Evolutionary conservation across 2,329 filamentous ascomycete species (phyloP).

Genomic region (Cladobotryum protrusum): DNA sequence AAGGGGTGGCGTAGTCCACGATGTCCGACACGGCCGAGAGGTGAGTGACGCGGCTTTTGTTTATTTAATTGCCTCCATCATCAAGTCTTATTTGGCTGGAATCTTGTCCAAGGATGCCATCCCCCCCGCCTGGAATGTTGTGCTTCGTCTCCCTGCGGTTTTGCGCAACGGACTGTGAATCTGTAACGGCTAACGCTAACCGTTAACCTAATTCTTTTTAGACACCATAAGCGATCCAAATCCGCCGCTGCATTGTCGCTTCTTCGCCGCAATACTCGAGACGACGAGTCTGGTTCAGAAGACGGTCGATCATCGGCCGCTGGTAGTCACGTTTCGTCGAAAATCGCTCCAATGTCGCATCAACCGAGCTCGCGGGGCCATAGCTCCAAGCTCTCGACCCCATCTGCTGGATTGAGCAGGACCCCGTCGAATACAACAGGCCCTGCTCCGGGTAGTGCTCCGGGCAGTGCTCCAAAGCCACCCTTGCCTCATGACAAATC

Average conservation of each 20-base stretch:
- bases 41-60: conserved; percentile 16
- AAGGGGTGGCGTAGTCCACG: conserved; percentile 6
- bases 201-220: neutral
- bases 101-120: too few species aligned
- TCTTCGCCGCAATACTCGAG: conserved; percentile 45
- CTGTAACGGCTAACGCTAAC: too few species aligned
- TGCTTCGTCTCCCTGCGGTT: too few species aligned
- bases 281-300: conserved; percentile 48
- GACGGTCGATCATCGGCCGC: conserved; percentile 37
- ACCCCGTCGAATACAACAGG: conserved; percentile 30
- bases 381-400: conserved; percentile 41
- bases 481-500: conserved; percentile 36
- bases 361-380: conserved; percentile 35
- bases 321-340: conserved; percentile 26
- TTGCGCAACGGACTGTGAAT: too few species aligned
- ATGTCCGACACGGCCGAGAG: conserved; percentile 28
- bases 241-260: conserved; percentile 47
- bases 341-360: conserved; percentile 29
- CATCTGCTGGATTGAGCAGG: conserved; percentile 35
- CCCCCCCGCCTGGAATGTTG: too few species aligned
- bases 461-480: conserved; percentile 20
- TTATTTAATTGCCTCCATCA: neutral
- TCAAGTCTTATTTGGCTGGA: too few species aligned
- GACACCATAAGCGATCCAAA: conserved; percentile 47
- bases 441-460: conserved; percentile 19